phyloP scores from a whole-genome alignment of 2,329 filamentous ascomycete genomes.

The Hypoxylon sp. region DNA sequence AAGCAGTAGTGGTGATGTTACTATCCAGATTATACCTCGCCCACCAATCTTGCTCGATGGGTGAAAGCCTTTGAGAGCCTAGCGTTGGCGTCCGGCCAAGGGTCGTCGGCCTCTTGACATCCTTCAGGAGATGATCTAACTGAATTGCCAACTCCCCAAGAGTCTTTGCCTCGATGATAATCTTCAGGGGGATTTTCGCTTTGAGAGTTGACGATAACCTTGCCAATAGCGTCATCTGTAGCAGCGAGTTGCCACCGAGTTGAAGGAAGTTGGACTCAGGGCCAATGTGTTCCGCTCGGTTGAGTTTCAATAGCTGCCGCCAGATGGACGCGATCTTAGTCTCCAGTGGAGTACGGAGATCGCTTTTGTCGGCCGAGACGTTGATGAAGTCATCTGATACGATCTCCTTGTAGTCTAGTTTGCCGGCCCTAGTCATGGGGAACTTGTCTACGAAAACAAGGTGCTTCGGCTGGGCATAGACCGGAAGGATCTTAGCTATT shows the following conservation, averaged over 20 bases:
- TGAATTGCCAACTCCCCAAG: neutral
- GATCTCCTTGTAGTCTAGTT: conserved; percentile 55
- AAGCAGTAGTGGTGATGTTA: neutral
- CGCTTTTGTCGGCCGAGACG: neutral
- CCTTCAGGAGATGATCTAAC: neutral
- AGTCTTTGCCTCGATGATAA: neutral
- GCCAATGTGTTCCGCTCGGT: neutral
- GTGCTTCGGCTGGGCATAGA: conserved; percentile 38
- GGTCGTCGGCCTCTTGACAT: neutral
- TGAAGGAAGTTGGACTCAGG: neutral
- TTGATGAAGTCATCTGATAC: conserved; percentile 4
- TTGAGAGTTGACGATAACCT: neutral
- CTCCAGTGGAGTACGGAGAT: neutral
- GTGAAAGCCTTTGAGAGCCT: neutral
- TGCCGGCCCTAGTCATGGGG: conserved; percentile 53
- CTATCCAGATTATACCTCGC: neutral
- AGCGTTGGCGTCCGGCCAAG: neutral
- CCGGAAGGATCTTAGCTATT: neutral
- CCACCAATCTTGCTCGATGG: conserved; percentile 1
- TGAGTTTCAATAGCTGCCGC: neutral
- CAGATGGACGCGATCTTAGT: neutral
- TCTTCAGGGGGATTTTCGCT: neutral
- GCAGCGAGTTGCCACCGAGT: neutral
- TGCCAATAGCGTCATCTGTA: neutral
- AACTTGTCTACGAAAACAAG: conserved; percentile 50